phyloP scores from a whole-genome alignment of 164 flowering plant genomes.

The Paratinospora sagittata region DNA sequence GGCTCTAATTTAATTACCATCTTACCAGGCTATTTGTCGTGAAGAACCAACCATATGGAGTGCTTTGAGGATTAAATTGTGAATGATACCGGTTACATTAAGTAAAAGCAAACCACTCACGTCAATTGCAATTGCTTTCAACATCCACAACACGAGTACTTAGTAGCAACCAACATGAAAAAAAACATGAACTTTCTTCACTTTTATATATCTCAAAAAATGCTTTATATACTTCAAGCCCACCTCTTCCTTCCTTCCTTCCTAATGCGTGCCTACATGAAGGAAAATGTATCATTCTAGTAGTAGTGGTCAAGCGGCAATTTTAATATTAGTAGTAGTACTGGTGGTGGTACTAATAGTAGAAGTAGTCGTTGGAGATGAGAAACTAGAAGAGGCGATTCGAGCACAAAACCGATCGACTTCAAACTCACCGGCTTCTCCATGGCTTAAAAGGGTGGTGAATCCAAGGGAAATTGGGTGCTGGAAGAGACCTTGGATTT shows the following conservation, averaged over 20 bases:
- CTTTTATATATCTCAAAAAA: constrained; percentile 8
- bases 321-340: background rate
- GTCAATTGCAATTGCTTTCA: constrained; percentile 9
- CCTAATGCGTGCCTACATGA: background rate
- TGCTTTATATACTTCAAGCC: constrained; percentile 2
- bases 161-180: constrained; percentile 21
- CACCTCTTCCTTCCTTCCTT: background rate
- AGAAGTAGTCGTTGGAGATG: constrained; percentile 1
- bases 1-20: background rate
- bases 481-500: too few relatives aligned
- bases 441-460: too few relatives aligned
- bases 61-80: too few relatives aligned
- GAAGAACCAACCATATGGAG: background rate
- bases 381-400: background rate
- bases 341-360: background rate
- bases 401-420: background rate
- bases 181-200: constrained; percentile 32
- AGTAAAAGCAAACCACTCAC: constrained; percentile 5
- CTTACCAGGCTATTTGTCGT: background rate
- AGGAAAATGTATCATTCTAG: constrained; percentile 7
- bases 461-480: too few relatives aligned
- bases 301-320: background rate
- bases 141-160: constrained; percentile 19
- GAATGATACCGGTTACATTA: constrained; percentile 9
- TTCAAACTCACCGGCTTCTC: too few relatives aligned